Evolutionary conservation across 768 basidiomycete species (phyloP), one percentile per base, ranked within the genome.

Genomic region (Cytidiella melzeri): DNA sequence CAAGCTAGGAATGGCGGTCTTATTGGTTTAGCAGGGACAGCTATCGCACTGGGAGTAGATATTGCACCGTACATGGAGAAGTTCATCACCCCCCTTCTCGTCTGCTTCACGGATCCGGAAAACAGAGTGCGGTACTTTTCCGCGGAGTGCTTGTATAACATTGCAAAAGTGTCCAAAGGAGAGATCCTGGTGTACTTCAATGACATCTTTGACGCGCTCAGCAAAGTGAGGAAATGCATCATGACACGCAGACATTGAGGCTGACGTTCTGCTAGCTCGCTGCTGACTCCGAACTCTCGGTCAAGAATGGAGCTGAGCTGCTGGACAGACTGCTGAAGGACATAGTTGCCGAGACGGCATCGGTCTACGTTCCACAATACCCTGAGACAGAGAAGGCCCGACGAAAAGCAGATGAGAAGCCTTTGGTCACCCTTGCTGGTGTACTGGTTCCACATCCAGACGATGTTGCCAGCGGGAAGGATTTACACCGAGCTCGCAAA

Each of bases 101-200:
- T 80, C 46, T 96, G 95, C 68, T 96, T 99, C 67, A 81, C 85
- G 53, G 96, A 99, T 65, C 76, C 86, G 2, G 95, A 98, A 73
- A 92, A 90, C 68, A 78, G 92, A 62, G 92, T 98, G 52, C 81
- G 92, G 39, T 99, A 98, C 69, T 97, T 96, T 72, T 95, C 95
- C 4, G 94, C 92, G 21, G 96, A 99, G 64, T 95, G 93, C 61
- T 70, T 99, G 55, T 99, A 99, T 72, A 99, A 99, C 69, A 94
- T 99, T 55, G 91, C 89, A 23, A 92, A 94, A 67, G 94, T 96
- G 13, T 95, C 93, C 26, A 95, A 96, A 60, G 96, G 95, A 34
- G 95, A 97, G 66, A 85, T 98, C 26, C 71, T 99, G 50, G 82
- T 97, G 12, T 96, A 94, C 64, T 99, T 97, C 72, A 99, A 99